Conservation (phyloP, 352 stramenopile species). For the Stephanocyclus meneghinianus region DNA sequence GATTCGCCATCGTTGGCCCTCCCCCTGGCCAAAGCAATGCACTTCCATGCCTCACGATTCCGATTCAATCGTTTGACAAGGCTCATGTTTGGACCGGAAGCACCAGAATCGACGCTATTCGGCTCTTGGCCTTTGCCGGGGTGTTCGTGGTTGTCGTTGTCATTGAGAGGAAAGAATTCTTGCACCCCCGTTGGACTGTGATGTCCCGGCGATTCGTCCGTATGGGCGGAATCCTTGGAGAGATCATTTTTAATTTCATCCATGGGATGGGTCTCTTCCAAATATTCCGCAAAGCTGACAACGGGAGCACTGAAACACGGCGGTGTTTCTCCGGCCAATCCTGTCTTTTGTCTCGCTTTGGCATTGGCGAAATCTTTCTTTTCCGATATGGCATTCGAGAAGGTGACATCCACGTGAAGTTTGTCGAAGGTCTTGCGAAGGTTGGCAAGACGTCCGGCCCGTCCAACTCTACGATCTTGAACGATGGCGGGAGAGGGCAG, state of each 20-base stretch:
- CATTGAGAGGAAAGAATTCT: neutral
- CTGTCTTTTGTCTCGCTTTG: neutral
- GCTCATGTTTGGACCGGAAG: neutral
- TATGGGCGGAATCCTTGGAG: too few species aligned
- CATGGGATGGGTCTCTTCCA: neutral
- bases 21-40: slow-evolving; percentile 3
- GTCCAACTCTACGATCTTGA: neutral
- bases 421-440: neutral
- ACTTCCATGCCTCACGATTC: slow-evolving; percentile 5
- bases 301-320: neutral
- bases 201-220: neutral
- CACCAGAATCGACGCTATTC: neutral
- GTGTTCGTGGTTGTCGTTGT: neutral
- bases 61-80: neutral
- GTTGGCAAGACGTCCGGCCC: neutral
- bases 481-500: neutral
- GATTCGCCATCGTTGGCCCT: neutral
- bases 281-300: slow-evolving; percentile 1
- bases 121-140: neutral
- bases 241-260: neutral
- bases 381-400: neutral
- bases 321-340: neutral
- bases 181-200: neutral
- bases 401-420: neutral
- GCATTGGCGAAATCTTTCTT: neutral